Base-by-base conservation (phyloP, 805 yeast genomes). In the Yarrowia deformans region DNA sequence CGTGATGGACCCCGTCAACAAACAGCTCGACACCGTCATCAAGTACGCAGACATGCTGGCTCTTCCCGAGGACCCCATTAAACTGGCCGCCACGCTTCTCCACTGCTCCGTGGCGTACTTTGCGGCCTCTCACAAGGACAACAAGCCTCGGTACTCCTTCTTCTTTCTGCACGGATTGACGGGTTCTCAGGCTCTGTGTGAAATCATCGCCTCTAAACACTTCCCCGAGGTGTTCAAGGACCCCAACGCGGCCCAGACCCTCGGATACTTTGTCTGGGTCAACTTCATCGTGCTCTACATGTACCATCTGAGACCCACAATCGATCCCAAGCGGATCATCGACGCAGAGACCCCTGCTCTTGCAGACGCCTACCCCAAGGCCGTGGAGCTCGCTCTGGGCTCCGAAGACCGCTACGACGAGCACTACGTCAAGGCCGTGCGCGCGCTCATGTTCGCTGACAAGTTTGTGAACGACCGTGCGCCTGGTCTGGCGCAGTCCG, bases 121-220 rank as follows among this genome's bases (percentile, higher is more conserved):
- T 16, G 70, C 73, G 0, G 73, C 73, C 2, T 63, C 77, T 7
- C 76, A 73, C 63, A 52, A 69, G 34, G 70, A 71, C 32, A 69
- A 68, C 16, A 64, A 70, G 14, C 74, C 75, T 10, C 68, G 60
- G 18, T 75, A 70, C 67, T 74, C 75, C 67, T 77, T 77, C 63
- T 71, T 72, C 48, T 68, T 77, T 9, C 69, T 77, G 18, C 79
- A 77, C 61, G 69, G 75, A 1, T 70, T 78, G 23, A 76, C 79
- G 0, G 71, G 74, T 3, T 56, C 75, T 1, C 78, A 75, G 18
- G 80, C 69, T n/a, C 58, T 71, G 2, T 54, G 69, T 9, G 76
- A 74, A 52, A 70, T 74, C 16, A 10, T 73, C 35, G 45, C 67
- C 8, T 63, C 68, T 19, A 69, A 69, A 14, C 50, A 46, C 39